phyloP scores from a whole-genome alignment of 2,329 filamentous ascomycete genomes.

The Aspergillus ochraceoroseus region DNA sequence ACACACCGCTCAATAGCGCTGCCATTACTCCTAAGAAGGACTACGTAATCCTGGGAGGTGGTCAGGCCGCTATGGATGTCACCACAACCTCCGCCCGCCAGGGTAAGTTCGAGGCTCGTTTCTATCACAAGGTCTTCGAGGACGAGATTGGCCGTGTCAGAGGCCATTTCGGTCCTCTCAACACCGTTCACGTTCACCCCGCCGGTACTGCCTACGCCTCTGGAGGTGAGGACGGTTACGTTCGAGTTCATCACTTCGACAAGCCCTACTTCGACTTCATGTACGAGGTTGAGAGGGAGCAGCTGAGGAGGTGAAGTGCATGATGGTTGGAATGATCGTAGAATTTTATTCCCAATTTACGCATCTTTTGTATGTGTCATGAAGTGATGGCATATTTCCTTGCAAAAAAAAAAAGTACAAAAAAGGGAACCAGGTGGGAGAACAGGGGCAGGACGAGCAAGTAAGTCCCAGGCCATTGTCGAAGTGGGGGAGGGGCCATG shows the following conservation, averaged over 20 bases:
- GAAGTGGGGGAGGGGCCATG: conserved; percentile 32
- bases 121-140: conserved; percentile 99
- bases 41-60: conserved; percentile 95
- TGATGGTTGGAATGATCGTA: conserved; percentile 16
- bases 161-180: conserved; percentile 93
- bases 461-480: too few species aligned
- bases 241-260: conserved; percentile 97
- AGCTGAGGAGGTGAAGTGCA: conserved; percentile 42
- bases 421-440: conserved; percentile 25
- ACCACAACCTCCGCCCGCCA: conserved; percentile 89
- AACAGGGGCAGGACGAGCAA: conserved; percentile 27
- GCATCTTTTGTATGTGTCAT: conserved; percentile 37
- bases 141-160: conserved; percentile 96
- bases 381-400: conserved; percentile 28
- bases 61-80: conserved; percentile 98
- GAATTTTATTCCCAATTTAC: conserved; percentile 24
- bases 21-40: conserved; percentile 93
- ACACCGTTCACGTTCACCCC: conserved; percentile 92
- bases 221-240: conserved; percentile 97
- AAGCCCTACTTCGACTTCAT: conserved; percentile 98
- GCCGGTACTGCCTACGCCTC: conserved; percentile 88
- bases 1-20: conserved; percentile 95
- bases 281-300: conserved; percentile 96
- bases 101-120: conserved; percentile 98
- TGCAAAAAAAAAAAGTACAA: conserved; percentile 18